Conservation (phyloP, 148 eudicot genomes). For the Spergularia marina region DNA sequence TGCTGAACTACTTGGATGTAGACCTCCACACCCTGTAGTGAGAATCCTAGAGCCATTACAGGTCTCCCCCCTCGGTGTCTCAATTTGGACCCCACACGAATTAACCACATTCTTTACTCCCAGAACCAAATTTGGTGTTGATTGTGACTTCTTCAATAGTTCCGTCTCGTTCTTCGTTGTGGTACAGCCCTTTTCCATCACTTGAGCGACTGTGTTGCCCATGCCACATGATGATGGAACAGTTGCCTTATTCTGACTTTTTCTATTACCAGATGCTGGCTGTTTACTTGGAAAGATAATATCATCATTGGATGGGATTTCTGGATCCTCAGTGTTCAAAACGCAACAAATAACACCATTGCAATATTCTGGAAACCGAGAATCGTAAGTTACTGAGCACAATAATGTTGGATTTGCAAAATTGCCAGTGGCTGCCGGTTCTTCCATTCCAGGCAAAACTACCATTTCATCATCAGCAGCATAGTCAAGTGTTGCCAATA, state of each 20-base stretch:
- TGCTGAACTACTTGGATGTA: conserved; percentile 33
- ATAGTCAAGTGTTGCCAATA: conserved; percentile 46
- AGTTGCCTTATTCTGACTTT: conserved; percentile 30
- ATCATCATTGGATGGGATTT: conserved; percentile 78
- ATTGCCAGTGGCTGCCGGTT: conserved; percentile 9
- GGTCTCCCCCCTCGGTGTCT: conserved; percentile 28
- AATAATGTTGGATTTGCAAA: conserved; percentile 33
- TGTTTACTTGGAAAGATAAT: conserved; percentile 52
- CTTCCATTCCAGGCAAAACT: conserved; percentile 30
- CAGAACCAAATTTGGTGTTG: conserved; percentile 30
- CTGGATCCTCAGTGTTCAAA: conserved; percentile 74
- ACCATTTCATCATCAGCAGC: conserved; percentile 32
- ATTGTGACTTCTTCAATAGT: conserved; percentile 36
- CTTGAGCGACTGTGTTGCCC: conserved; percentile 27
- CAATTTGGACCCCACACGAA: conserved; percentile 37
- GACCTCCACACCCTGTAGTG: conserved; percentile 32
- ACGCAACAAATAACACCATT: conserved; percentile 48
- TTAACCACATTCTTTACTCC: conserved; percentile 17
- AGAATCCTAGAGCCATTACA: conserved; percentile 32
- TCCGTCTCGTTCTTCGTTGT: conserved; percentile 33
- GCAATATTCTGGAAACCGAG: conserved; percentile 38
- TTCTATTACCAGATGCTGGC: conserved; percentile 24
- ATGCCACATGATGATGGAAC: conserved; percentile 33
- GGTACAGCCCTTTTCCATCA: conserved; percentile 27
- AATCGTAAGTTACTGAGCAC: conserved; percentile 29